phyloP scores from a whole-genome alignment of 805 yeast genomes.

The Yarrowia hollandica region DNA sequence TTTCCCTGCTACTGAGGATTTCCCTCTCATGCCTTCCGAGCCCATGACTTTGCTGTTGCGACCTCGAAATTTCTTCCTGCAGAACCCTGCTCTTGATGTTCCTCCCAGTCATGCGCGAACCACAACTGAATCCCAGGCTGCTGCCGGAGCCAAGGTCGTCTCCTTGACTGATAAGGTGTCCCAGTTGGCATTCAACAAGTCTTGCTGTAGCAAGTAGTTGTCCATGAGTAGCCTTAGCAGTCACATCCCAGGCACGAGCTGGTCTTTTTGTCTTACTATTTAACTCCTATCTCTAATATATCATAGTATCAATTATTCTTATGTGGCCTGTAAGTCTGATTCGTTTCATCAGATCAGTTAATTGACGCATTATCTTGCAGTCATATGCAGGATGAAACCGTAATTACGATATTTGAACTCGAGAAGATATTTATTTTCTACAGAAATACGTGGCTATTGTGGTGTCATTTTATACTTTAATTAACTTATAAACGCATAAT shows the following conservation, averaged over 20 bases:
- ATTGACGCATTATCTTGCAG: no score
- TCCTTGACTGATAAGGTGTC: neutral
- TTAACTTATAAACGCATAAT: neutral
- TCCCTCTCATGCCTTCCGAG: constrained; percentile 88
- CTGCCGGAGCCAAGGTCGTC: neutral
- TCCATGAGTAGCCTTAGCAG: no score
- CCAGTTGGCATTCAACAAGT: constrained; percentile 8
- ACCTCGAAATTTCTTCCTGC: constrained; percentile 76
- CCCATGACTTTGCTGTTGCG: constrained; percentile 71
- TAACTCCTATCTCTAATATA: no score
- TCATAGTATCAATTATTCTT: no score
- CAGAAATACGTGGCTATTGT: no score
- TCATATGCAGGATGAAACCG: no score
- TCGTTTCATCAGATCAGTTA: no score
- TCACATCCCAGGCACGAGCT: no score
- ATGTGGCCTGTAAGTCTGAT: no score
- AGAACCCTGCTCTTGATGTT: constrained; percentile 75
- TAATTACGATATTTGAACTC: neutral
- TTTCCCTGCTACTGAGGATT: constrained; percentile 87
- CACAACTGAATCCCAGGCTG: constrained; percentile 15
- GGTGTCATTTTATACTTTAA: no score
- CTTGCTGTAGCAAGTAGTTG: neutral
- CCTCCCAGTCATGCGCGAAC: constrained; percentile 46
- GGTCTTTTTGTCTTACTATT: no score
- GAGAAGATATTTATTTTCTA: no score